Percentiles rank a stretch among this genome's conserved stretches.
These are phyloP conservation scores for Passiflora organensis DNA, from an alignment of 345 rosid genomes.

Conservation along the genomic window DNA sequence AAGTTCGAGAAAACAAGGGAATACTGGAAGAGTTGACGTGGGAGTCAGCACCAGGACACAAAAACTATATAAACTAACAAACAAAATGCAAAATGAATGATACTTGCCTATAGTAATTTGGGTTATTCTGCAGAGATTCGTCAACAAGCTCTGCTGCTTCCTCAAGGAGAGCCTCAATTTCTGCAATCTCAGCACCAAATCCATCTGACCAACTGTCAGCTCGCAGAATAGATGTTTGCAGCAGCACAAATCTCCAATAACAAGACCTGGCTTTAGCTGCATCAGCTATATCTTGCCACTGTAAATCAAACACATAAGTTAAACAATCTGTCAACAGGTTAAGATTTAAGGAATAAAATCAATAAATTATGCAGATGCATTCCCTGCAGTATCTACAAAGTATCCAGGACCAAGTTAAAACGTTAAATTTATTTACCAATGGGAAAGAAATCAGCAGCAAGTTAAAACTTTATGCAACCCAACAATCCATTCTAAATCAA, in stretches of 20 bases:
- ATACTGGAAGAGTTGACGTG: background rate
- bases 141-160: slow-evolving; percentile 98
- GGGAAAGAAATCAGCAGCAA: no score
- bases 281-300: slow-evolving; percentile 89
- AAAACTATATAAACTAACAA: no score
- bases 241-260: slow-evolving; percentile 91
- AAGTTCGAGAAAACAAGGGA: background rate
- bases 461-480: no score
- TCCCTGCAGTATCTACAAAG: background rate
- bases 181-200: slow-evolving; percentile 54
- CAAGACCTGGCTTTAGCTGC: slow-evolving; percentile 65
- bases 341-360: background rate
- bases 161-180: slow-evolving; percentile 74
- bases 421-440: no score
- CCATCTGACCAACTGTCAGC: slow-evolving; percentile 62
- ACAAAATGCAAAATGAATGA: background rate
- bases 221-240: slow-evolving; percentile 56
- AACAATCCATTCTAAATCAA: no score
- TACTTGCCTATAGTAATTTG: slow-evolving; percentile 77
- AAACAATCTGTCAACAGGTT: background rate
- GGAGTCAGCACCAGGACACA: background rate
- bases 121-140: slow-evolving; percentile 60
- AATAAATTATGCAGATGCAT: background rate
- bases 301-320: slow-evolving; percentile 25
- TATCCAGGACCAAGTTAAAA: no score